Evolutionary conservation across 768 basidiomycete genomes (phyloP).

Genomic region (Mycena albidolilacea): DNA sequence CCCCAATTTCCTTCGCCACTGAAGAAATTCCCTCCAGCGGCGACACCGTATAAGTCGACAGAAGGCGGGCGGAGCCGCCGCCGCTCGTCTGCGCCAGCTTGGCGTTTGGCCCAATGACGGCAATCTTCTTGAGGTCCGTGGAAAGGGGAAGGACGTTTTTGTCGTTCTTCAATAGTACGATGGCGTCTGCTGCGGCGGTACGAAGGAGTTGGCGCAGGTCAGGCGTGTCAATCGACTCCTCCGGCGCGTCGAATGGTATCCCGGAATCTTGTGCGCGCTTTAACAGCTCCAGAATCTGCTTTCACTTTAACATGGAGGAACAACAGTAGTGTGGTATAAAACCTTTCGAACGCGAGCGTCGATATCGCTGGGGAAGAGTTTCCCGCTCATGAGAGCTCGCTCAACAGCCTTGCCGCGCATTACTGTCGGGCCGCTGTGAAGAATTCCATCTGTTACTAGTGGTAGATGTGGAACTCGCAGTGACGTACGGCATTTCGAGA

Average conservation of each 20-base stretch:
- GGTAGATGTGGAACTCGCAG: constrained; percentile 40
- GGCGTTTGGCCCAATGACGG: constrained; percentile 76
- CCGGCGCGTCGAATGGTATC: constrained; percentile 69
- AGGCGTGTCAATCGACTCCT: constrained; percentile 61
- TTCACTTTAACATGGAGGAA: background rate
- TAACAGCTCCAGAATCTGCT: constrained; percentile 63
- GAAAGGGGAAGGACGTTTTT: constrained; percentile 64
- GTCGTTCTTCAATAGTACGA: constrained; percentile 76
- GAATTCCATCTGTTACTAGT: constrained; percentile 50
- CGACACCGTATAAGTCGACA: constrained; percentile 67
- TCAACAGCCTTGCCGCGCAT: constrained; percentile 63
- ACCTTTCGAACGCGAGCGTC: constrained; percentile 57
- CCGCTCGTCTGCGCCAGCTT: constrained; percentile 68
- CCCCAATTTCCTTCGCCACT: constrained; percentile 57
- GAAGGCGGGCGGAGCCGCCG: constrained; percentile 71
- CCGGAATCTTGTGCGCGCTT: constrained; percentile 65
- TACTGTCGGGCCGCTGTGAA: constrained; percentile 59
- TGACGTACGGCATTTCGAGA: constrained; percentile 69
- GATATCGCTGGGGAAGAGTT: constrained; percentile 59
- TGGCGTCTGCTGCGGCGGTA: constrained; percentile 65
- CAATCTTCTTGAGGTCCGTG: constrained; percentile 57
- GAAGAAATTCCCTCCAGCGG: constrained; percentile 69
- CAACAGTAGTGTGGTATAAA: background rate
- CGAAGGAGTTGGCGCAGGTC: constrained; percentile 64
- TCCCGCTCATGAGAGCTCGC: constrained; percentile 57